Base-by-base conservation (phyloP, 345 rosid species). In the Euclidium syriacum region DNA sequence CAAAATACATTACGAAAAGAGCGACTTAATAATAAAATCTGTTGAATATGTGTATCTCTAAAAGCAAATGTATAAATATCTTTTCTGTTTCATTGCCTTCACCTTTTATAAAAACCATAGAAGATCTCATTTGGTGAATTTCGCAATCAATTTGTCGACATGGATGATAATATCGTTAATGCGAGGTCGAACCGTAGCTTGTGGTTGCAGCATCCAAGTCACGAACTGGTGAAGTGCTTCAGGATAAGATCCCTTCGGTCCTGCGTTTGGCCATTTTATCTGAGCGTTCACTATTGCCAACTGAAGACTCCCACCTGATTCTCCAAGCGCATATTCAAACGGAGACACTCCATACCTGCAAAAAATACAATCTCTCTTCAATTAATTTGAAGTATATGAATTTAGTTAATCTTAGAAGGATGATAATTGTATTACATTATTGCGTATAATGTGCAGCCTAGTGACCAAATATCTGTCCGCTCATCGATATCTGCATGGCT, bases 201-300 rank as follows among this genome's bases (percentile, higher is more conserved):
- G 95, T 0, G 97, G 85, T 78, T 90, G 99, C 68, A 94, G 89
- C 99, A 94, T 90, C 99, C 99, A 94, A 35, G 78, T 85, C 48
- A 94, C 89, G 19, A 94, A 94, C 73, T 90, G 85, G 75, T 85
- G 99, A 23, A 94, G 85, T 26, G 92, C 89, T 32, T 90, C 97
- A 19, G 99, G 99, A 49, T 90, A 90, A 16, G 75, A 41, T 7
- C 55, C 79, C 64, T 83, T 90, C 14, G 97, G 91, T 71, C 96
- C 97, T 25, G 81, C 74, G 34, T 65, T 72, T 24, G 99, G 97
- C 99, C 99, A 90, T 76, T 90, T 95, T 58, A 95, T 68, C 74
- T 88, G 96, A n/a, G 92, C 96, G 77, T 90, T 95, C 65, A 90
- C 66, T 41, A 90, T 73, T 66, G 99, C 97, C 19, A 86, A 64